A percentile compares a stretch with the other conserved stretches of the same genome.
Evolutionary conservation across 2,329 filamentous ascomycete species (phyloP).

Genomic region (Xylariaceae sp.): DNA sequence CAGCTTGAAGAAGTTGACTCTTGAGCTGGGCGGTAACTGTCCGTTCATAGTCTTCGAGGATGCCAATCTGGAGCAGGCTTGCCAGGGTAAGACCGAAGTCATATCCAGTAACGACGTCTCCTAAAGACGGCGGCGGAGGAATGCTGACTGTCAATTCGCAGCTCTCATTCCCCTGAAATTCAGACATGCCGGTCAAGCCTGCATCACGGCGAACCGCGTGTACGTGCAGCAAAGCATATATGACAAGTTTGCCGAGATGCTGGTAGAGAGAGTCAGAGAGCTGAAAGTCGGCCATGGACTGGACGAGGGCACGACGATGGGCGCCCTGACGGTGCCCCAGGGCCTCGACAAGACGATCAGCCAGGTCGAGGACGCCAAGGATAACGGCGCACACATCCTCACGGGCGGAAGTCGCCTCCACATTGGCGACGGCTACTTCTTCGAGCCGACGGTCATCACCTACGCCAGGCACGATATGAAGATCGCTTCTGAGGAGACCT

Average conservation of each 20-base stretch:
- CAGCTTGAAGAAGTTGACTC: constrained; percentile 61
- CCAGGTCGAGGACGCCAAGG: constrained; percentile 60
- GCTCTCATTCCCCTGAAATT: constrained; percentile 34
- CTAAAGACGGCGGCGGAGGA: neutral
- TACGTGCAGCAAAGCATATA: constrained; percentile 60
- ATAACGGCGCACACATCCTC: constrained; percentile 55
- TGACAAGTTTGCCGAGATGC: constrained; percentile 51
- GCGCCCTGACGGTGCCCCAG: constrained; percentile 52
- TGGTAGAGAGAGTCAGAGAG: constrained; percentile 46
- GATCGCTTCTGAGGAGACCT: constrained; percentile 48
- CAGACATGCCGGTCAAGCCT: constrained; percentile 57
- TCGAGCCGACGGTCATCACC: constrained; percentile 53
- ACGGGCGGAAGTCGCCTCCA: constrained; percentile 50
- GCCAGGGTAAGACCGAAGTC: constrained; percentile 33
- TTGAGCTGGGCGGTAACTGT: constrained; percentile 69
- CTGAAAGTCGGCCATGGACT: constrained; percentile 59
- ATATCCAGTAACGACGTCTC: neutral
- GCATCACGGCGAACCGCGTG: constrained; percentile 60
- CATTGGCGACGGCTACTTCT: constrained; percentile 53
- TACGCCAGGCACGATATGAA: constrained; percentile 44
- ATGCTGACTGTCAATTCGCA: constrained; percentile 1
- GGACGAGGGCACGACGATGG: constrained; percentile 50
- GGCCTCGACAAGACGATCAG: constrained; percentile 50
- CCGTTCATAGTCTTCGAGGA: constrained; percentile 63
- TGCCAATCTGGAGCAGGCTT: constrained; percentile 58